Percentiles rank a stretch among this genome's conserved stretches.
phyloP scores from a whole-genome alignment of 768 basidiomycete genomes.

The Amanita muscaria region DNA sequence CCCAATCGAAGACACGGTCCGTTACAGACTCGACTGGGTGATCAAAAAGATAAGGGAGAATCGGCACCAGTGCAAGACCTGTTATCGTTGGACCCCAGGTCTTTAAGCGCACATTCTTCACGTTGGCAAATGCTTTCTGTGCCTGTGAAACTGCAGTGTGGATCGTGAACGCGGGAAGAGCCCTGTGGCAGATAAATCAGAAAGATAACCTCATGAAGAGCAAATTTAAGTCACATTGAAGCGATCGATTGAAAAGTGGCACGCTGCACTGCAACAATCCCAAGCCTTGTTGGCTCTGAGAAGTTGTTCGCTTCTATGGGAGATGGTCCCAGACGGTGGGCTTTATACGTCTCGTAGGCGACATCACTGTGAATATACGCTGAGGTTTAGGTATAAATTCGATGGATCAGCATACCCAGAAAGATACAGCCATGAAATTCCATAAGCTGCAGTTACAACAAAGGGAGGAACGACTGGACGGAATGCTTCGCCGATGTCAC shows the following conservation, averaged over 20 bases:
- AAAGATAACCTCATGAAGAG: conserved; percentile 1
- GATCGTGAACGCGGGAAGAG: conserved; percentile 76
- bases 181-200: conserved; percentile 36
- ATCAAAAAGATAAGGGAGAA: conserved; percentile 70
- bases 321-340: conserved; percentile 57
- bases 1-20: conserved; percentile 62
- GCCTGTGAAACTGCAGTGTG: conserved; percentile 74
- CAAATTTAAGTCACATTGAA: background rate
- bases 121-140: conserved; percentile 55
- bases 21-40: conserved; percentile 70
- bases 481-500: conserved; percentile 79
- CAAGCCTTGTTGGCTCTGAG: conserved; percentile 59
- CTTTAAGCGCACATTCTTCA: conserved; percentile 47
- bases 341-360: conserved; percentile 75
- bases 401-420: conserved; percentile 33
- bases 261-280: conserved; percentile 66
- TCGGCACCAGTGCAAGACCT: conserved; percentile 65
- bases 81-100: conserved; percentile 72
- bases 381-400: conserved; percentile 4
- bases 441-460: conserved; percentile 70
- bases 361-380: conserved; percentile 43
- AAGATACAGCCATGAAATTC: conserved; percentile 76
- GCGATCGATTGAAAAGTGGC: conserved; percentile 52
- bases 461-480: conserved; percentile 67
- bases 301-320: conserved; percentile 59